phyloP scores from a whole-genome alignment of 106 monocot species.

The Xerophyta viscosa region DNA sequence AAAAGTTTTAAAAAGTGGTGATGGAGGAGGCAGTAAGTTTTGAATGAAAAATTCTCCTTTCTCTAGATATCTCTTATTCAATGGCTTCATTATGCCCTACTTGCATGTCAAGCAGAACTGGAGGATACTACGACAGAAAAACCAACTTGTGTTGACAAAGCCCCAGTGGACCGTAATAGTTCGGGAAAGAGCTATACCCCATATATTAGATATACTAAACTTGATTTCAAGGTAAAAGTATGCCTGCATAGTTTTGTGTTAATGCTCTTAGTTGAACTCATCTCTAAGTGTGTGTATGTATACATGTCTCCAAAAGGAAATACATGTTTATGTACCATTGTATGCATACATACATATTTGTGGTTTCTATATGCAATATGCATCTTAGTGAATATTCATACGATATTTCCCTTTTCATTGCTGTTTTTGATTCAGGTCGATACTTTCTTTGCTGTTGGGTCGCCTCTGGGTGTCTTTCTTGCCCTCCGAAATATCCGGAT shows the following conservation, averaged over 20 bases:
- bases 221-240: conserved; percentile 73
- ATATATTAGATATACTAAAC: conserved; percentile 80
- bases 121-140: conserved; percentile 10
- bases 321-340: no score
- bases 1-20: conserved; percentile 4
- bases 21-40: conserved; percentile 2
- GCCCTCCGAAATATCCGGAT: conserved; percentile 84
- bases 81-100: no score
- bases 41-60: no score
- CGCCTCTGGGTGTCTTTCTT: conserved; percentile 95
- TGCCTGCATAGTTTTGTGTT: not conserved
- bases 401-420: not conserved
- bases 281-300: no score
- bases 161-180: conserved; percentile 12
- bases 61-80: no score
- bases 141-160: conserved; percentile 6
- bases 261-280: conserved; percentile 2
- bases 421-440: conserved; percentile 51
- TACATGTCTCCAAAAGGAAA: no score
- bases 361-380: not conserved
- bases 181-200: conserved; percentile 57
- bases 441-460: conserved; percentile 98
- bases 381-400: not conserved
- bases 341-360: no score
- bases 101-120: conserved; percentile 9